Evolutionary conservation across 148 eudicot species (phyloP).

Genomic region (Camellia japonica): DNA sequence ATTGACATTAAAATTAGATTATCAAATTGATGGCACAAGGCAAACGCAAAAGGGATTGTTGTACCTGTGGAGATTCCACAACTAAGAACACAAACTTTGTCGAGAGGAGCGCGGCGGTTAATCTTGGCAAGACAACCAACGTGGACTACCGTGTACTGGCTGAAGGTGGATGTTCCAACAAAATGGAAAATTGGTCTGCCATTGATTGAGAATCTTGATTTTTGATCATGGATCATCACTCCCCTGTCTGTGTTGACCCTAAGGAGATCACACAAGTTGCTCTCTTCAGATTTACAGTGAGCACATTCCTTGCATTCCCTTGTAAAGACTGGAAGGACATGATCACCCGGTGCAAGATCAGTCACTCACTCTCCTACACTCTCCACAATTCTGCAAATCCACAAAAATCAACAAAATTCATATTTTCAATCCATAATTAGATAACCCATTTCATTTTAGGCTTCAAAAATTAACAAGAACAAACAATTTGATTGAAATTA

Average conservation of each 20-base stretch:
- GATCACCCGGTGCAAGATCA: constrained; percentile 38
- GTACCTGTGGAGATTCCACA: constrained; percentile 45
- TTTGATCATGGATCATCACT: constrained; percentile 32
- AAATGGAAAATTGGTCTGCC: constrained; percentile 38
- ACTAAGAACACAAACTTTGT: constrained; percentile 34
- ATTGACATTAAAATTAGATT: too few relatives aligned
- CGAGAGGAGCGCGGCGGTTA: constrained; percentile 26
- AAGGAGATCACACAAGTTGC: constrained; percentile 35
- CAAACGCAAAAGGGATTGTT: too few relatives aligned
- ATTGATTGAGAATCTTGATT: constrained; percentile 32
- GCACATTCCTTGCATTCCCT: constrained; percentile 36
- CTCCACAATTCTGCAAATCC: constrained; percentile 33
- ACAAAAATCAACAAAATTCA: too few relatives aligned
- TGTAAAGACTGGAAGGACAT: constrained; percentile 33
- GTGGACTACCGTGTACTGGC: constrained; percentile 38
- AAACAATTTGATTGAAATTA: too few relatives aligned
- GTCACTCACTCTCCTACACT: constrained; percentile 37
- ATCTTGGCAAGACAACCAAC: constrained; percentile 29
- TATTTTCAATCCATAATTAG: background rate
- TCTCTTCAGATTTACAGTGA: constrained; percentile 35
- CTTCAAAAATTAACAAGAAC: background rate
- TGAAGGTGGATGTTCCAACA: constrained; percentile 33
- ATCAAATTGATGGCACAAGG: too few relatives aligned
- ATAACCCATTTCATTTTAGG: background rate
- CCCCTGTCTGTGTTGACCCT: constrained; percentile 27